Base-by-base conservation (phyloP, 2,329 filamentous ascomycete genomes). In the Trichoderma sp. region DNA sequence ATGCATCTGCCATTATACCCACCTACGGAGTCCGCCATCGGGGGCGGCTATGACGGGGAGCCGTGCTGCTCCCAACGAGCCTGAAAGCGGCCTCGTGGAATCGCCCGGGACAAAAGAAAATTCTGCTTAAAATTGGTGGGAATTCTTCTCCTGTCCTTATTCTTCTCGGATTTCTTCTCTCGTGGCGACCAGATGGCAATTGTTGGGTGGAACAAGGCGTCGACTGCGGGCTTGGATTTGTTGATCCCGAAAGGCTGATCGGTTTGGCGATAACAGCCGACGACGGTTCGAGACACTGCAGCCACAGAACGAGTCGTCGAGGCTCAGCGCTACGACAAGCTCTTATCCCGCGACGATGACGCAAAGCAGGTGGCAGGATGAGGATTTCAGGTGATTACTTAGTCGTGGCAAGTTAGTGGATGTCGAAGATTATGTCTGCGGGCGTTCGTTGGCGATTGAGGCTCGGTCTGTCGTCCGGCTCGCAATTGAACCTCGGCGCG, bases 11-110 rank as follows among this genome's bases (percentile, higher is more conserved):
- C n/a, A 43, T 47, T 60, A 66, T 71, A 79, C 80, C 66, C 71
- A 82, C 81, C 81, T 56, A 82, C 80, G 51, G 81, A 83, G 78
- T 83, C 81, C 72, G 81, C 80, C 81, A 83, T 82, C 57, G 43
- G 76, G 64, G 73, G 71, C 64, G 63, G 71, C 57, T 56, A 63
- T 34, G 64, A 61, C 32, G 36, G 61, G 34, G 63, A 73, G 69
- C 72, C 57, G 26, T 36, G 70, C n/a, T 43, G 63, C 72, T 68
- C 69, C 72, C 36, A 53, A 57, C 24, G n/a, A 39, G 64, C 51
- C 34, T 39, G 62, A 71, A 51, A 24, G 32, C 21, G 34, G 36
- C 30, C 39, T 53, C 28, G 26, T 28, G 39, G 8, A 70, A 61
- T 36, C 8, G 32, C 15, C 26, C 12, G 8, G 36, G 36, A 43